These are phyloP conservation scores for Penicillium atrosanguineum DNA, from an alignment of 495 filamentous ascomycete species.

Conservation along the genomic window DNA sequence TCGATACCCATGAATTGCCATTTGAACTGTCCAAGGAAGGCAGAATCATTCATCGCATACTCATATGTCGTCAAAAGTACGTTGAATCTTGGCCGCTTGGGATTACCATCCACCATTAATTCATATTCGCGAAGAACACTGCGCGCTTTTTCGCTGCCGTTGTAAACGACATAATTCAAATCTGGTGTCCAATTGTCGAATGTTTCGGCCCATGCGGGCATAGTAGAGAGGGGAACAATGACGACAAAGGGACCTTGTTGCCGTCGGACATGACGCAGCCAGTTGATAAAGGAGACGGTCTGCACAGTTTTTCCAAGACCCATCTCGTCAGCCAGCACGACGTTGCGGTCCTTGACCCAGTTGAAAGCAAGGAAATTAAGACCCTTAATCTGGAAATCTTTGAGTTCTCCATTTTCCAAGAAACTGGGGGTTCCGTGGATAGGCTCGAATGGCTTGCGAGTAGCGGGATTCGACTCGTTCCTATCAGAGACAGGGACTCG, in stretches of 20 bases:
- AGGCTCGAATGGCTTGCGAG: constrained; percentile 65
- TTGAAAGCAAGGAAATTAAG: constrained; percentile 93
- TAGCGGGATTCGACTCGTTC: constrained; percentile 69
- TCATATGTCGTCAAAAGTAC: constrained; percentile 95
- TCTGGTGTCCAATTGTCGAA: constrained; percentile 97
- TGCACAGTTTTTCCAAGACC: constrained; percentile 98
- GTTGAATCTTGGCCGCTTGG: constrained; percentile 86
- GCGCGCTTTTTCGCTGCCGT: constrained; percentile 78
- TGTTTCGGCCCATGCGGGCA: constrained; percentile 96
- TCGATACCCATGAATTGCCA: constrained; percentile 98
- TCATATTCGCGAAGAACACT: constrained; percentile 84
- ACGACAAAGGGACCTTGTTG: constrained; percentile 96
- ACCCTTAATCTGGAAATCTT: constrained; percentile 91
- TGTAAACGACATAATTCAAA: constrained; percentile 95
- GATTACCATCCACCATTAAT: constrained; percentile 77
- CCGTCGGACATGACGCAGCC: constrained; percentile 85
- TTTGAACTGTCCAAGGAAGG: constrained; percentile 79
- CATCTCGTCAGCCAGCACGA: constrained; percentile 98
- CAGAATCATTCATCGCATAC: constrained; percentile 77
- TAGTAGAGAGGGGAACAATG: constrained; percentile 91
- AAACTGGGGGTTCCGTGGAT: constrained; percentile 80
- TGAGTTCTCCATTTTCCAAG: constrained; percentile 78
- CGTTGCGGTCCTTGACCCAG: constrained; percentile 87
- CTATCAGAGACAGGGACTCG: constrained; percentile 73
- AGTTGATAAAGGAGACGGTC: constrained; percentile 94